Evolutionary conservation across 78 protist species (phyloP).

Genomic region (Cyanophora paradoxa): DNA sequence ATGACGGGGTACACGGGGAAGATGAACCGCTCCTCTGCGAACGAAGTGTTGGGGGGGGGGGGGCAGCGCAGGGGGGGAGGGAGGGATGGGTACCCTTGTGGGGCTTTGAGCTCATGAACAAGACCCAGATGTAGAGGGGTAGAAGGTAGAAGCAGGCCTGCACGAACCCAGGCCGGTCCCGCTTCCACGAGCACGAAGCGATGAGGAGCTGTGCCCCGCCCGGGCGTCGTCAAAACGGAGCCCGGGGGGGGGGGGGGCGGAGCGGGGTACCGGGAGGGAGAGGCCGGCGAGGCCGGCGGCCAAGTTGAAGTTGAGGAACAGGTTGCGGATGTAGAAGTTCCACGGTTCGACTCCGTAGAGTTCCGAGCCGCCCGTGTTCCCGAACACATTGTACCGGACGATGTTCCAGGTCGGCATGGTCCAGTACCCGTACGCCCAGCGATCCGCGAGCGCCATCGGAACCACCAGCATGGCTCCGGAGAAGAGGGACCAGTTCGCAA

Average conservation of each 20-base stretch:
- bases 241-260: background rate
- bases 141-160: too few species aligned
- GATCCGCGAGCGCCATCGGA: background rate
- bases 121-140: background rate
- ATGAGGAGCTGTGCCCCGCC: background rate
- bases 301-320: too few species aligned
- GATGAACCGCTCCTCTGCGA: slow-evolving; percentile 8
- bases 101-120: background rate
- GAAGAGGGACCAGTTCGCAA: background rate
- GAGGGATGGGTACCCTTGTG: background rate
- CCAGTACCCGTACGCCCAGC: background rate
- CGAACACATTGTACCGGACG: too few species aligned
- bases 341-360: too few species aligned
- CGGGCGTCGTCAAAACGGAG: background rate
- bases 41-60: background rate
- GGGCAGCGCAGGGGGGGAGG: background rate
- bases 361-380: too few species aligned
- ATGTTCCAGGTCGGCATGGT: too few species aligned
- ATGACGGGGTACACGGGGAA: background rate
- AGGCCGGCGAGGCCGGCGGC: too few species aligned
- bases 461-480: background rate
- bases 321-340: background rate
- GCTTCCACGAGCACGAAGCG: background rate
- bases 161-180: background rate
- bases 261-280: too few species aligned